Conservation (phyloP, 495 filamentous ascomycete species). For the Penicillium nucicola region DNA sequence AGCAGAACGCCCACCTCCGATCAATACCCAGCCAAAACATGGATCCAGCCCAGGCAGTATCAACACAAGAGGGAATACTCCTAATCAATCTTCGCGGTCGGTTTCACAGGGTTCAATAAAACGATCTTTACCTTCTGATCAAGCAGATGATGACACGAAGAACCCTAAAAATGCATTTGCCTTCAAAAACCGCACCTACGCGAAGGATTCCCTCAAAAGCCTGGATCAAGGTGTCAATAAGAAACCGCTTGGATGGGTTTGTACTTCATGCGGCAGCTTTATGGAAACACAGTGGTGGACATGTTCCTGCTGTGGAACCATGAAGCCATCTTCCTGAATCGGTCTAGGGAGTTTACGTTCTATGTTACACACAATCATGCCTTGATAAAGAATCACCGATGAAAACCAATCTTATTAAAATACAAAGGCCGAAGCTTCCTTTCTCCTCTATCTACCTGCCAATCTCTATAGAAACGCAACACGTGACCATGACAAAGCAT, state of each 20-base stretch:
- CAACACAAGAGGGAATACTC: not conserved
- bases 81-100: slow-evolving; percentile 3
- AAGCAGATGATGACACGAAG: slow-evolving; percentile 6
- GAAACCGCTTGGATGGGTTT: slow-evolving; percentile 64
- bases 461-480: not conserved
- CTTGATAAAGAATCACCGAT: not conserved
- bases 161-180: slow-evolving; percentile 18
- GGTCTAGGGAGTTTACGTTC: too few relatives aligned
- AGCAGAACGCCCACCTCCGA: slow-evolving; percentile 53
- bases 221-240: slow-evolving; percentile 39
- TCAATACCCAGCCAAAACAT: slow-evolving; percentile 16
- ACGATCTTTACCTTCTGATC: slow-evolving; percentile 10
- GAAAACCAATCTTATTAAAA: not conserved
- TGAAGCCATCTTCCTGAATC: slow-evolving; percentile 59
- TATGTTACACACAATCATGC: not conserved
- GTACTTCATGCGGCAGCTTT: slow-evolving; percentile 58
- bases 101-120: slow-evolving; percentile 20
- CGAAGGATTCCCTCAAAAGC: slow-evolving; percentile 33
- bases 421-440: not conserved
- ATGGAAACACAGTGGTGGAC: slow-evolving; percentile 78
- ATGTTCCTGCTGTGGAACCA: slow-evolving; percentile 63
- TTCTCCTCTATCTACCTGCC: not conserved
- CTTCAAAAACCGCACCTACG: slow-evolving; percentile 37
- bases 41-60: slow-evolving; percentile 5
- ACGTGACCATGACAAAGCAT: slow-evolving; percentile 13